These are phyloP conservation scores for Schizosaccharomyces cryophilus DNA, from an alignment of 805 yeast genomes.

Conservation along the genomic window DNA sequence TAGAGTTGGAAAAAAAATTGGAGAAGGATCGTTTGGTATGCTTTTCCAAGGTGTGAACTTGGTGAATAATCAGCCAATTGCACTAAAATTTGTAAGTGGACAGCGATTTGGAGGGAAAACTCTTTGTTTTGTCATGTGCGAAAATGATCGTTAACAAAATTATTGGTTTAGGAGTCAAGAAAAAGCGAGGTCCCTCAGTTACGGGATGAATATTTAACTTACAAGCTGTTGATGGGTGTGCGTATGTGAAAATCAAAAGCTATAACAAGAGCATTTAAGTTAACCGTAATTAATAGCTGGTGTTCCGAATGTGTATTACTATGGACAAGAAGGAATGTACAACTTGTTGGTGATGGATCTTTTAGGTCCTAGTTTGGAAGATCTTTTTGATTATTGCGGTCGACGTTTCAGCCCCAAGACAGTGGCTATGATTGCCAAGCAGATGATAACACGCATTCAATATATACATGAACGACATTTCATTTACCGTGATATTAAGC, in stretches of 20 bases:
- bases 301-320: constrained; percentile 88
- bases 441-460: constrained; percentile 75
- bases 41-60: constrained; percentile 87
- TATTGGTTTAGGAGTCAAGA: constrained; percentile 37
- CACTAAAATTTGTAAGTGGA: constrained; percentile 52
- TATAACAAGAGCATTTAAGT: too few species aligned
- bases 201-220: constrained; percentile 90
- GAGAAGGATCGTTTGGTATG: constrained; percentile 96
- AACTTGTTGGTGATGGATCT: constrained; percentile 83
- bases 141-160: neutral
- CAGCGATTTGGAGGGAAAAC: neutral
- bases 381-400: constrained; percentile 95
- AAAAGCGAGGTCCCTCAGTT: constrained; percentile 94
- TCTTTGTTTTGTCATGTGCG: too few species aligned
- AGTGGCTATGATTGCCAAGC: constrained; percentile 79
- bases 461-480: constrained; percentile 70
- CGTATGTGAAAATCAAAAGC: constrained; percentile 6
- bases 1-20: constrained; percentile 89
- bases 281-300: constrained; percentile 21
- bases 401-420: constrained; percentile 70
- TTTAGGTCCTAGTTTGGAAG: constrained; percentile 87
- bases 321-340: constrained; percentile 95
- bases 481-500: constrained; percentile 90
- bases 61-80: constrained; percentile 78
- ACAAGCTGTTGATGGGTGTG: constrained; percentile 59